Base-by-base conservation (phyloP, 1,284 basidiomycete genomes). In the Apiotrichum siamense region DNA sequence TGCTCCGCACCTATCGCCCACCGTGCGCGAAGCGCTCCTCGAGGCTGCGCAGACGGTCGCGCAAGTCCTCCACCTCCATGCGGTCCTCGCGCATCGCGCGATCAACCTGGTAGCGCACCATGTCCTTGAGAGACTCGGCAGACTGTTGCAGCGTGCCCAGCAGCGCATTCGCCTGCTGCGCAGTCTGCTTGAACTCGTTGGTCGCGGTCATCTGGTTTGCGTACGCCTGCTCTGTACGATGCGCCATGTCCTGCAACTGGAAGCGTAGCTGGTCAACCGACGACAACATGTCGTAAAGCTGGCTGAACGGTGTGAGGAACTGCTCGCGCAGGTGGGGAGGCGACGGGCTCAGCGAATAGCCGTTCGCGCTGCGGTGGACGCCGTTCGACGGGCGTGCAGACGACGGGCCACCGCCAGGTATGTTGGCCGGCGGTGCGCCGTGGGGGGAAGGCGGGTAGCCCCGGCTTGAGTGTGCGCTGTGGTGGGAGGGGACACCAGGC, bases 31-130 rank as follows among this genome's bases (percentile, higher is more conserved):
- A 38, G 4, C 55, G 44, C 32, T 57, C 55, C 51, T 59, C 57
- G 20, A 59, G 48, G 7, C 39, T 27, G 17, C 54, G 50, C 29
- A 59, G 32, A 15, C 57, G 50, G 21, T 55, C 57, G 29, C 54
- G 47, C 40, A 59, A 35, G 33, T 59, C 57, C 35, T 55, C 54
- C 3, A 53, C 49, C 36, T 55, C 54, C 42, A 50, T 45, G 18
- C 52, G 47, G 29, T 65, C 64, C 2, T 44, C 46, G 7, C 49
- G 35, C 13, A 44, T 42, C n/a, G 56, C 56, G 26, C 62, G 47
- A 20, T 61, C 62, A 11, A 72, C 63, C 52, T 72, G 69, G 52
- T 70, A 70, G 40, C 69, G 49, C 4, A 72, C 70, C 69, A 72
- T 70, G 45, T 70, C 66, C 58, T 67, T 67, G 38, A 72, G 49